phyloP scores from a whole-genome alignment of 163 green algal genomes.

The Coccomyxa subellipsoidea region DNA sequence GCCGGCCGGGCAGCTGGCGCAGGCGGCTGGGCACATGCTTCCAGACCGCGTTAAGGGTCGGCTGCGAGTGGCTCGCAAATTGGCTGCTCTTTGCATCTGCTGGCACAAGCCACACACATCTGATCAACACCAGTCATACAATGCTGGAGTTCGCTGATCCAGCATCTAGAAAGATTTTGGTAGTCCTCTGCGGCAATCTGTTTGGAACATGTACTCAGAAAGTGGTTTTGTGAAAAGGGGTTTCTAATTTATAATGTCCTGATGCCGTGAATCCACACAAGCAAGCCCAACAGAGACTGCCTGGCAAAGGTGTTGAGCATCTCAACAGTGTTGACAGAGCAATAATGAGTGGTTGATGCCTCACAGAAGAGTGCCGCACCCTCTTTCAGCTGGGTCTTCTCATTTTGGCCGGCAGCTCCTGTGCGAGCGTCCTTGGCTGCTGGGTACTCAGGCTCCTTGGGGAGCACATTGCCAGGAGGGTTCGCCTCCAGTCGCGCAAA shows the following conservation, averaged over 20 bases:
- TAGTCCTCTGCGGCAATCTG: background rate
- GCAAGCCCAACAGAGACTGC: too few relatives aligned
- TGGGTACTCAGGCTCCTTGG: background rate
- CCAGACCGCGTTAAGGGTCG: slow-evolving; percentile 1
- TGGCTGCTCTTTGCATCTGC: background rate
- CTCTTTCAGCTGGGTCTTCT: background rate
- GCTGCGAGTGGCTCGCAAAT: slow-evolving; percentile 6
- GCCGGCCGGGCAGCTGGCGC: background rate
- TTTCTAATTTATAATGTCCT: background rate
- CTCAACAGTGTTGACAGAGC: too few relatives aligned
- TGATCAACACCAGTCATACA: background rate
- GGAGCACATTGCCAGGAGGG: slow-evolving; percentile 3
- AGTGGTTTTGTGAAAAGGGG: background rate
- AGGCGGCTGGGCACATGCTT: background rate
- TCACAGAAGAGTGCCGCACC: too few relatives aligned
- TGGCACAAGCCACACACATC: background rate
- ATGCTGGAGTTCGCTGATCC: too few relatives aligned
- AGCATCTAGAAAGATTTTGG: background rate
- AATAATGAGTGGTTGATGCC: too few relatives aligned
- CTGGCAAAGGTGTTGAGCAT: too few relatives aligned
- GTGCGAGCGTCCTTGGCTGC: background rate
- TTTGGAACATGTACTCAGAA: background rate
- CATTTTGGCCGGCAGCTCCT: background rate
- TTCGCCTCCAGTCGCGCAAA: slow-evolving; percentile 43
- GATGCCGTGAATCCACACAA: background rate